Conservation (phyloP, 2,329 filamentous ascomycete species). For the Arthrobotrys conoides region DNA sequence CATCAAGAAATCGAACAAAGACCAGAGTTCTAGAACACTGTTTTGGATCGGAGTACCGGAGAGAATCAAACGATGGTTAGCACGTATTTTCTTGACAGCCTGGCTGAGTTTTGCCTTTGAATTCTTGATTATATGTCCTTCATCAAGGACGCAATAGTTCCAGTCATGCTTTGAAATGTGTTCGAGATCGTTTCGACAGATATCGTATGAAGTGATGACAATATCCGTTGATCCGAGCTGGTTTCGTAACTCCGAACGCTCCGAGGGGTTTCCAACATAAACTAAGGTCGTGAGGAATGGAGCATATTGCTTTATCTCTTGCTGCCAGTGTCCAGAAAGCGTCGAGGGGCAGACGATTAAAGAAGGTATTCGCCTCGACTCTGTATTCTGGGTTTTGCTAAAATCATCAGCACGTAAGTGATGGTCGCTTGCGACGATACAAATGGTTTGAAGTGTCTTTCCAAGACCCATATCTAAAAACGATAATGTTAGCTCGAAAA, state of each 20-base stretch:
- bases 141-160: slow-evolving; percentile 98
- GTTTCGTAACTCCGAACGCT: slow-evolving; percentile 80
- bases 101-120: slow-evolving; percentile 95
- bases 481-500: slow-evolving; percentile 19
- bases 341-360: slow-evolving; percentile 97
- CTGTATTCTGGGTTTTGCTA: slow-evolving; percentile 81
- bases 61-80: slow-evolving; percentile 94
- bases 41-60: slow-evolving; percentile 98
- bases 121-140: slow-evolving; percentile 99
- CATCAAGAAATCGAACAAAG: slow-evolving; percentile 98
- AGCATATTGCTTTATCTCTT: slow-evolving; percentile 95
- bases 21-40: slow-evolving; percentile 97
- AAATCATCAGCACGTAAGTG: slow-evolving; percentile 93
- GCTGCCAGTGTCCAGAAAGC: slow-evolving; percentile 97
- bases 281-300: slow-evolving; percentile 91
- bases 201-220: slow-evolving; percentile 97
- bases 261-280: slow-evolving; percentile 89
- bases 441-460: slow-evolving; percentile 96
- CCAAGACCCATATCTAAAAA: slow-evolving; percentile 92
- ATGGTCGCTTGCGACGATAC: slow-evolving; percentile 97
- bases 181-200: slow-evolving; percentile 95
- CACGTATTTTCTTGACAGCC: slow-evolving; percentile 88
- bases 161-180: slow-evolving; percentile 85
- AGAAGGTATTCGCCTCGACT: slow-evolving; percentile 85
- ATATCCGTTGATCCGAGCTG: slow-evolving; percentile 85